A percentile compares a stretch with the other conserved stretches of the same genome.
phyloP scores from a whole-genome alignment of 1,284 basidiomycete species.

The Ganoderma leucocontextum region DNA sequence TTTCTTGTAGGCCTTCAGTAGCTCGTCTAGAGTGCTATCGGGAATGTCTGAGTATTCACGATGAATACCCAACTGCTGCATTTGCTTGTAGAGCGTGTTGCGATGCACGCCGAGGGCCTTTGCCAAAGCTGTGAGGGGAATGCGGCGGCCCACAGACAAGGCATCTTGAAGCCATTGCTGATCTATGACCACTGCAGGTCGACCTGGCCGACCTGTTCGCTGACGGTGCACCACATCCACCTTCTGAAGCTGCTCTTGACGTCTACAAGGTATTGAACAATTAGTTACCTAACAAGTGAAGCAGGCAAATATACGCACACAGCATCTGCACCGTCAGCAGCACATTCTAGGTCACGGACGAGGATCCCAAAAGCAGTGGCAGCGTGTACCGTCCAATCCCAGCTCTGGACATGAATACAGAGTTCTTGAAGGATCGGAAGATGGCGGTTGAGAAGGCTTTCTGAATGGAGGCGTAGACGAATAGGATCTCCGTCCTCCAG shows the following conservation, averaged over 20 bases:
- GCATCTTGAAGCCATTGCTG: constrained; percentile 20
- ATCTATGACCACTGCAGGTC: constrained; percentile 22
- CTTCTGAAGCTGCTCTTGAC: neutral
- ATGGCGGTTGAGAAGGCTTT: neutral
- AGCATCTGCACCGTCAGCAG: too few species aligned
- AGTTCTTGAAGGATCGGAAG: constrained; percentile 12
- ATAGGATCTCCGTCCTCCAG: constrained; percentile 12
- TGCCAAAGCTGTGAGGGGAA: constrained; percentile 19
- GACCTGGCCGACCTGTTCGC: constrained; percentile 6
- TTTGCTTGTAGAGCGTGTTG: constrained; percentile 18
- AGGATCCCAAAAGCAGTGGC: too few species aligned
- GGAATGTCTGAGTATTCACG: constrained; percentile 14
- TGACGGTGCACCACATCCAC: neutral
- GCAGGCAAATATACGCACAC: too few species aligned
- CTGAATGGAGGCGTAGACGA: constrained; percentile 2
- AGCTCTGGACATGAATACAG: neutral
- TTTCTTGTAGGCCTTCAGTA: constrained; percentile 15
- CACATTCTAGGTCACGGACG: neutral
- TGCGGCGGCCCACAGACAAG: constrained; percentile 12
- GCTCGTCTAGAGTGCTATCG: constrained; percentile 2
- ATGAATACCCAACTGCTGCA: constrained; percentile 6
- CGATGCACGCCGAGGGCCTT: constrained; percentile 18
- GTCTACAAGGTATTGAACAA: neutral
- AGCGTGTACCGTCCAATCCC: too few species aligned
- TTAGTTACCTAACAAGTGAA: neutral